These are phyloP conservation scores for Brassica hybrid DNA, from an alignment of 441 rosid species.

Conservation along the genomic window DNA sequence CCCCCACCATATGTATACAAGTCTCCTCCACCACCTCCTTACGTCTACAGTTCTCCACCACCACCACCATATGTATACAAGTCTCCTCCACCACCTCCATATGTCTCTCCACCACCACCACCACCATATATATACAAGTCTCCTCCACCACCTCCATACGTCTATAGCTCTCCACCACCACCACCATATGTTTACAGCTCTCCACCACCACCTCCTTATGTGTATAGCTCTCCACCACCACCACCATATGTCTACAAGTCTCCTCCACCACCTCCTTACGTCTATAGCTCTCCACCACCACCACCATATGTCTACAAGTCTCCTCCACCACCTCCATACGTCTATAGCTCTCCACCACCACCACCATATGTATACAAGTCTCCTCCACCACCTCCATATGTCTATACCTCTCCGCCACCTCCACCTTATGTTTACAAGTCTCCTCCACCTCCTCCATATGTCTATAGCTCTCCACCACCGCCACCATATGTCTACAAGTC, in stretches of 20 bases:
- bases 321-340: too few relatives aligned
- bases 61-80: neutral
- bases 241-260: neutral
- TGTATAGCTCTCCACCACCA: neutral
- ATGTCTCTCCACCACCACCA: constrained; percentile 22
- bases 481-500: too few relatives aligned
- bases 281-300: too few relatives aligned
- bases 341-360: too few relatives aligned
- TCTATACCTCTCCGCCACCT: too few relatives aligned
- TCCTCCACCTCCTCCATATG: too few relatives aligned
- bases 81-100: neutral
- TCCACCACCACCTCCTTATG: neutral
- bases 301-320: too few relatives aligned
- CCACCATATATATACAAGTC: neutral
- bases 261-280: neutral
- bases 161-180: neutral
- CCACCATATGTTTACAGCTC: neutral
- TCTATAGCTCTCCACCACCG: too few relatives aligned
- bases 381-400: too few relatives aligned
- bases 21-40: neutral
- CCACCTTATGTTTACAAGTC: too few relatives aligned
- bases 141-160: constrained; percentile 14
- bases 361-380: too few relatives aligned
- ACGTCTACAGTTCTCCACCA: neutral
- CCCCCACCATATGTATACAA: neutral